Conservation (phyloP, 148 eudicot genomes). For the Cornus controversa region DNA sequence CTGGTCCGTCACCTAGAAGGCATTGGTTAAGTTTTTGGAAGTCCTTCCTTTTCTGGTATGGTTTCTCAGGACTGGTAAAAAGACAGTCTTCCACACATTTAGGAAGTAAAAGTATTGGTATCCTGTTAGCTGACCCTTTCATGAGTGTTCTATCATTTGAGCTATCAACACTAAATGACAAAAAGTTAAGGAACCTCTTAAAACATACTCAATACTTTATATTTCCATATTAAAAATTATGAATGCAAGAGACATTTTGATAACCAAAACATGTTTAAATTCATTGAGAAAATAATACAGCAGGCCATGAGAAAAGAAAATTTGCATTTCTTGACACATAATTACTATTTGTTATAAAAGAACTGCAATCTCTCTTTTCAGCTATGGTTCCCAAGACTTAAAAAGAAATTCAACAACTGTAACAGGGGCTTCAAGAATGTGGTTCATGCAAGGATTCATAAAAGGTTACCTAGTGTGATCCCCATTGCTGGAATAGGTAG, state of each 20-base stretch:
- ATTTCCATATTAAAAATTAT: neutral
- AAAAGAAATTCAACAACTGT: neutral
- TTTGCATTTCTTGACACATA: neutral
- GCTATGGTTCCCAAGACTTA: neutral
- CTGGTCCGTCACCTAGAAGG: too few species aligned
- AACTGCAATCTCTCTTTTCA: neutral
- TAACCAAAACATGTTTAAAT: too few species aligned
- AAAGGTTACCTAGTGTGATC: neutral
- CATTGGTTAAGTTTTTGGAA: too few species aligned
- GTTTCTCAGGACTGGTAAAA: neutral
- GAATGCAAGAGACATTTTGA: neutral
- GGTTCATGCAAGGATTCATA: neutral
- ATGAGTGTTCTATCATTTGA: neutral
- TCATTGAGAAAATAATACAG: too few species aligned
- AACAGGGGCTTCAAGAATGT: neutral
- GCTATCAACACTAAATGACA: neutral
- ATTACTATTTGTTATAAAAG: neutral
- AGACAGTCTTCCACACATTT: neutral
- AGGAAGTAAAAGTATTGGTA: neutral
- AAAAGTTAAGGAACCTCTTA: neutral
- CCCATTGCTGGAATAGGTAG: too few species aligned
- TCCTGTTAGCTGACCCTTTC: neutral
- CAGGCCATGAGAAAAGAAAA: neutral
- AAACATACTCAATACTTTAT: neutral
- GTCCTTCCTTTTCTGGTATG: neutral